Conservation (phyloP, 169 alveolate species). For the Cryptosporidium meleagridis region DNA sequence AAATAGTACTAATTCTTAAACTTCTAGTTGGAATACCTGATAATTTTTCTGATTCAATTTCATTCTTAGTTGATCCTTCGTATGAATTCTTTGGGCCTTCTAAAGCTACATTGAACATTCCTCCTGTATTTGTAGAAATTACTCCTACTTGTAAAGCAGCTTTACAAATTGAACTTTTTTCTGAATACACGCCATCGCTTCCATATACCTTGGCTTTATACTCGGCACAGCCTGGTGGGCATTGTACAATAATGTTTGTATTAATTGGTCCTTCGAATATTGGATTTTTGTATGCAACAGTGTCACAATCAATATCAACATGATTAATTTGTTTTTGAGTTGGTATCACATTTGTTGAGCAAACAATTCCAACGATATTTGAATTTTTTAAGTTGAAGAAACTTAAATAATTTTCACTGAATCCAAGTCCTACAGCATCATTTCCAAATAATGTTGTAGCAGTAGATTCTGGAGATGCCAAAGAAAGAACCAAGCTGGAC, state of each 20-base stretch:
- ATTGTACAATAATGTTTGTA: constrained; percentile 87
- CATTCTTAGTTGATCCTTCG: constrained; percentile 87
- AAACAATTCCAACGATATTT: constrained; percentile 86
- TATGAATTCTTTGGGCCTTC: constrained; percentile 86
- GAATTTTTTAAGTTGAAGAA: constrained; percentile 86
- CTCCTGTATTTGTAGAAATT: constrained; percentile 83
- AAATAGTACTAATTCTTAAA: constrained; percentile 77
- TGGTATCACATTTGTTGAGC: constrained; percentile 84
- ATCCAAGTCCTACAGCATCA: constrained; percentile 87
- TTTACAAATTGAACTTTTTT: constrained; percentile 87
- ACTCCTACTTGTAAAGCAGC: constrained; percentile 92
- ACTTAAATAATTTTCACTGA: constrained; percentile 83
- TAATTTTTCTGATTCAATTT: constrained; percentile 84
- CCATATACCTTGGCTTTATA: constrained; percentile 84
- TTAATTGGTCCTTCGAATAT: constrained; percentile 84
- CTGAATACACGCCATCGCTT: constrained; percentile 86
- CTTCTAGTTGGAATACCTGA: constrained; percentile 80
- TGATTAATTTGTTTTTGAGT: constrained; percentile 74
- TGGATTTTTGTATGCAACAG: constrained; percentile 79
- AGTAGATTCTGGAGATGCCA: constrained; percentile 74
- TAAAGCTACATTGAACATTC: constrained; percentile 84
- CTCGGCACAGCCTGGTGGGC: constrained; percentile 87
- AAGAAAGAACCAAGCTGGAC: constrained; percentile 79
- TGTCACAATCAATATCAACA: constrained; percentile 82
- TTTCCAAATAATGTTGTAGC: constrained; percentile 72